Evolutionary conservation across 805 yeast species (phyloP).

Genomic region (Cyberlindnera euphorbiiphila): DNA sequence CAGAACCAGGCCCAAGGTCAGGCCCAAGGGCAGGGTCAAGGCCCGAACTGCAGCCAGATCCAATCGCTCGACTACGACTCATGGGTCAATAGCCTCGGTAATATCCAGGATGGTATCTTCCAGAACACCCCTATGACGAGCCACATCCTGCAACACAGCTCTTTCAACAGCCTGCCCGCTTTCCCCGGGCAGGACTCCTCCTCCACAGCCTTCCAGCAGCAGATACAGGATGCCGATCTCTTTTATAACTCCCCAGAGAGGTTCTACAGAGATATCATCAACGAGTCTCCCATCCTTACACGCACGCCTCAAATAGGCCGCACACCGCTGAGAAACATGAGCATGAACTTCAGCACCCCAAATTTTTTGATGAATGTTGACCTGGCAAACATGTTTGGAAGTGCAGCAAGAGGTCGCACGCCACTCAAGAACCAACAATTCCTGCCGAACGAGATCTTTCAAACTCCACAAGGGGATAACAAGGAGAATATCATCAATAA

Average conservation of each 20-base stretch:
- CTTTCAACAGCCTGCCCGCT: constrained; percentile 2
- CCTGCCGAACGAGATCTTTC: constrained; percentile 20
- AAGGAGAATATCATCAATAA: constrained; percentile 6
- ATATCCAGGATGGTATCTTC: constrained; percentile 26
- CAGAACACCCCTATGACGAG: constrained; percentile 26
- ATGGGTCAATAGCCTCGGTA: constrained; percentile 27
- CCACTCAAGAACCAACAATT: constrained; percentile 27
- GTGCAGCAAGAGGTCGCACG: constrained; percentile 17
- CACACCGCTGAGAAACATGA: constrained; percentile 24
- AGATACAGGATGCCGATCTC: constrained; percentile 12
- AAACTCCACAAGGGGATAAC: constrained; percentile 19
- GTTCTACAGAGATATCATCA: constrained; percentile 26
- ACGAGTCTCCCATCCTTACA: constrained; percentile 25
- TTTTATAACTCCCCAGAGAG: constrained; percentile 27
- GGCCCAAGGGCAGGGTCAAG: background rate
- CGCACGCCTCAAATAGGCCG: constrained; percentile 26
- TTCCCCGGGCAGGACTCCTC: background rate
- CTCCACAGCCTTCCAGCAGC: constrained; percentile 6
- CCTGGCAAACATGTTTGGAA: constrained; percentile 6
- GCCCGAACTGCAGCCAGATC: constrained; percentile 2
- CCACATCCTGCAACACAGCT: constrained; percentile 20
- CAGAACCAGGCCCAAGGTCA: too few species aligned
- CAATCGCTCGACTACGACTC: constrained; percentile 26
- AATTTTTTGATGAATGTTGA: constrained; percentile 25
- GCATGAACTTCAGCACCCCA: constrained; percentile 26